Base-by-base conservation (phyloP, 2,329 filamentous ascomycete genomes). In the Verticillium klebahnii region DNA sequence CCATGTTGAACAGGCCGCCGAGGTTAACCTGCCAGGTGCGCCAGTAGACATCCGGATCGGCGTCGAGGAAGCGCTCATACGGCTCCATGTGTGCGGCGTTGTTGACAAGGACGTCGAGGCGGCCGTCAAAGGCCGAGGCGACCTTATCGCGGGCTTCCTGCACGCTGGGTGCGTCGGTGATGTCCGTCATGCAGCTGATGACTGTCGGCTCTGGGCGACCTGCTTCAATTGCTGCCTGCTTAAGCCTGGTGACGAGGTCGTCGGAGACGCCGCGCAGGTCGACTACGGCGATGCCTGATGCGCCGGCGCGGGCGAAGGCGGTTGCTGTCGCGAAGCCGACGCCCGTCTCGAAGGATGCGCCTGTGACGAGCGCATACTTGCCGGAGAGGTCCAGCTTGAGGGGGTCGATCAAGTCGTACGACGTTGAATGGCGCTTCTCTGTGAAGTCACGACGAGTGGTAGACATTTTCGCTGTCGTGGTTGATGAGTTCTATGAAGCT, bases 11-110 rank as follows among this genome's bases (percentile, higher is more conserved):
- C 50, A 65, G 63, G 6, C 67, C 66, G 50, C 61, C 61, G 36
- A 69, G 12, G 54, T 69, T 68, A n/a, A 69, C 66, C 57, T 68
- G 61, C 62, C 65, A 62, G 14, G 67, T 69, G 12, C 60, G 58
- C 67, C 69, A 69, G 62, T 63, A 67, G 1, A 61, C 36, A 17
- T 60, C 57, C 5, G 64, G 59, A 19, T 69, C 63, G 7, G 66
- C 63, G 36, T 69, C 67, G 25, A 66, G 61, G 9, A 70, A 29
- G 3, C 58, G 36, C 50, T 60, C 50, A 3, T 61, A 57, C 4
- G 66, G 63, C 37, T 67, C 65, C 61, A 60, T 57, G 54, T 64
- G 60, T 2, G 59, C 63, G 1, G 64, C 64, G 31, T 66, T 66
- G 64, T 66, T 66, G 7, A 64, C 37, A 8, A 63, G 12, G 19